These are phyloP conservation scores for Fonsecaea multimorphosa DNA, from an alignment of 2,329 filamentous ascomycete species.

Conservation along the genomic window DNA sequence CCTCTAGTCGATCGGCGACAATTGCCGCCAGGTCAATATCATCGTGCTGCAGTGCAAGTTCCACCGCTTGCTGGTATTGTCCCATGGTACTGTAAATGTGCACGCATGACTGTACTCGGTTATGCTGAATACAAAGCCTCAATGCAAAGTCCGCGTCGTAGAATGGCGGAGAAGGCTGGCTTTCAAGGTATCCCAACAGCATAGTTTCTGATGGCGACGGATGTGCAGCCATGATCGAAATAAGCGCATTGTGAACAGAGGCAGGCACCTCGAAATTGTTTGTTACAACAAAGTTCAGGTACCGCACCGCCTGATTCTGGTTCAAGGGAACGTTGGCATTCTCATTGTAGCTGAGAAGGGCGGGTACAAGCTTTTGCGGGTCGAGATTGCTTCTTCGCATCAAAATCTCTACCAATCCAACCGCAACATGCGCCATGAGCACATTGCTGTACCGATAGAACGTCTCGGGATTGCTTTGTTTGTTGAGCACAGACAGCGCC, in stretches of 20 bases:
- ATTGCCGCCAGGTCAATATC: slow-evolving; percentile 88
- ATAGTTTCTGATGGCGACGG: slow-evolving; percentile 82
- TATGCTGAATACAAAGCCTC: slow-evolving; percentile 91
- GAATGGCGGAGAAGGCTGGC: slow-evolving; percentile 81
- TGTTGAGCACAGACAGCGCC: slow-evolving; percentile 85
- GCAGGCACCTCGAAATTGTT: slow-evolving; percentile 79
- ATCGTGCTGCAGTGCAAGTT: slow-evolving; percentile 86
- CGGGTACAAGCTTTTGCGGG: slow-evolving; percentile 86
- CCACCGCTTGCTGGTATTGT: slow-evolving; percentile 83
- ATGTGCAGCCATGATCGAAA: slow-evolving; percentile 92
- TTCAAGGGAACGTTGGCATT: slow-evolving; percentile 67
- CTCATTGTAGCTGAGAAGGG: slow-evolving; percentile 90
- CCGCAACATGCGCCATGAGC: slow-evolving; percentile 86
- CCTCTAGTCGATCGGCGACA: slow-evolving; percentile 76
- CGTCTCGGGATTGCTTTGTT: slow-evolving; percentile 87
- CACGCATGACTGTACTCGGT: slow-evolving; percentile 90
- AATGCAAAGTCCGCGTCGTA: slow-evolving; percentile 97
- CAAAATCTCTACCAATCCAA: slow-evolving; percentile 89
- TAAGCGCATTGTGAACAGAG: slow-evolving; percentile 94
- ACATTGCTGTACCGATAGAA: slow-evolving; percentile 98
- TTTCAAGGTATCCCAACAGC: slow-evolving; percentile 85
- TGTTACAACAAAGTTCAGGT: slow-evolving; percentile 88
- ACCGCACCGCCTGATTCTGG: slow-evolving; percentile 90
- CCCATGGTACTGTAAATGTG: slow-evolving; percentile 98
- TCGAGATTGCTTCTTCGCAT: slow-evolving; percentile 89